Percentiles rank a stretch among this genome's conserved stretches.
phyloP scores from a whole-genome alignment of 2,329 filamentous ascomycete species.

The Colletotrichum tropicicola region DNA sequence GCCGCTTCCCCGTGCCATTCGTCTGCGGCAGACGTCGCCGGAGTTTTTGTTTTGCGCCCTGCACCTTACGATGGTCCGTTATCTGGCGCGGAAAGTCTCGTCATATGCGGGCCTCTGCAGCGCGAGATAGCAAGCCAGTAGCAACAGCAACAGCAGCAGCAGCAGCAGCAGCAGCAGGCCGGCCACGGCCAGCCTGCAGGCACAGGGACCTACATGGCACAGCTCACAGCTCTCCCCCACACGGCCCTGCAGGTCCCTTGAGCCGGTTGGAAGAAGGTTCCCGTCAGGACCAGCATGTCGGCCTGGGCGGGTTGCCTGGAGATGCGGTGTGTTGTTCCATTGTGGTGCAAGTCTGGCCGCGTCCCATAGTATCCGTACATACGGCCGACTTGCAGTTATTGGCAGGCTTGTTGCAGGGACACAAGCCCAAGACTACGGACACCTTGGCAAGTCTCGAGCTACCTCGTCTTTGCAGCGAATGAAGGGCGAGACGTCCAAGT shows the following conservation, averaged over 20 bases:
- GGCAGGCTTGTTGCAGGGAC: neutral
- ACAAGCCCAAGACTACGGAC: neutral
- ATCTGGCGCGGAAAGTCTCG: conserved; percentile 17
- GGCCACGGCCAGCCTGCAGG: conserved; percentile 15
- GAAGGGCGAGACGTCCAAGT: neutral
- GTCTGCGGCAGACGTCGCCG: neutral
- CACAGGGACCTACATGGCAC: conserved; percentile 10
- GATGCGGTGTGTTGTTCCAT: conserved; percentile 9
- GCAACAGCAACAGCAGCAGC: neutral
- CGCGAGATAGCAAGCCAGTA: neutral
- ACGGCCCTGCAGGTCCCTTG: conserved; percentile 10
- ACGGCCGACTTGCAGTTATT: neutral
- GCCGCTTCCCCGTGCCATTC: neutral
- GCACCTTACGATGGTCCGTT: conserved; percentile 4
- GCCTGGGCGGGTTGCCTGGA: neutral
- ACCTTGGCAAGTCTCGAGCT: neutral
- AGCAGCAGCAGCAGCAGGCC: neutral
- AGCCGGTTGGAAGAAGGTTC: conserved; percentile 4
- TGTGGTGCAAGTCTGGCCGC: neutral
- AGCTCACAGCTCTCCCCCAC: conserved; percentile 17
- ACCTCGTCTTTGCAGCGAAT: too few relatives aligned
- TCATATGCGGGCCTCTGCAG: conserved; percentile 18
- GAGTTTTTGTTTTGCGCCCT: conserved; percentile 1
- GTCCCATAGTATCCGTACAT: too few relatives aligned
- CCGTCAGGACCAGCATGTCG: neutral